Percentiles rank a stretch among this genome's conserved stretches.
Evolutionary conservation across 1,284 basidiomycete species (phyloP).

Genomic region (Cryptococcus depauperatus): DNA sequence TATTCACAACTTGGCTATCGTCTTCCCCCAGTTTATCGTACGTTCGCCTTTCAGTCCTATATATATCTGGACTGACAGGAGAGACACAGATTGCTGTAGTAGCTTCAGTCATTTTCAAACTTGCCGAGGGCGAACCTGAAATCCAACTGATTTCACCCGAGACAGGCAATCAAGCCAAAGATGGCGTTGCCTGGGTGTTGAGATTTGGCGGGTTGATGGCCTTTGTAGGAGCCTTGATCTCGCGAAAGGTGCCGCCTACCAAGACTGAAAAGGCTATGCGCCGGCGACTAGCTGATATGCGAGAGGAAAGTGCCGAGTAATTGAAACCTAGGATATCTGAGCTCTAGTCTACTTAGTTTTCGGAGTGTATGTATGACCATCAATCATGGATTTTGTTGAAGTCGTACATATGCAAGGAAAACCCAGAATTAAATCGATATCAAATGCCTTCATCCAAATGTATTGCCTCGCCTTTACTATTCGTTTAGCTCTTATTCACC

Average conservation of each 20-base stretch:
- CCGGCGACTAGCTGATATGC: conserved; percentile 67
- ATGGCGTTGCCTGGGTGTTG: conserved; percentile 85
- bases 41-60: conserved; percentile 34
- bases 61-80: background rate
- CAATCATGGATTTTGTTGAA: background rate
- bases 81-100: conserved; percentile 79
- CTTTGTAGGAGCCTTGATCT: conserved; percentile 63
- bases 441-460: background rate
- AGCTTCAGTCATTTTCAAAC: conserved; percentile 75
- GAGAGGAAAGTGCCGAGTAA: conserved; percentile 45
- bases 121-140: conserved; percentile 54
- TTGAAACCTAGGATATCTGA: too few species aligned
- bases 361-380: background rate
- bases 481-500: background rate
- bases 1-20: conserved; percentile 90
- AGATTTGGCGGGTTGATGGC: conserved; percentile 83
- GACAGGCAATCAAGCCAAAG: conserved; percentile 58
- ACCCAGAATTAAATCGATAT: background rate
- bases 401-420: background rate
- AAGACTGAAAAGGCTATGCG: conserved; percentile 81
- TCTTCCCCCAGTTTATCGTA: conserved; percentile 84
- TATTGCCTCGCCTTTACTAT: background rate
- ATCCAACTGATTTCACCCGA: conserved; percentile 34
- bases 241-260: conserved; percentile 73
- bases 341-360: too few species aligned